Evolutionary conservation across 106 monocot species (phyloP), one percentile per base, ranked within the genome.

Genomic region (Agapanthus africanus): DNA sequence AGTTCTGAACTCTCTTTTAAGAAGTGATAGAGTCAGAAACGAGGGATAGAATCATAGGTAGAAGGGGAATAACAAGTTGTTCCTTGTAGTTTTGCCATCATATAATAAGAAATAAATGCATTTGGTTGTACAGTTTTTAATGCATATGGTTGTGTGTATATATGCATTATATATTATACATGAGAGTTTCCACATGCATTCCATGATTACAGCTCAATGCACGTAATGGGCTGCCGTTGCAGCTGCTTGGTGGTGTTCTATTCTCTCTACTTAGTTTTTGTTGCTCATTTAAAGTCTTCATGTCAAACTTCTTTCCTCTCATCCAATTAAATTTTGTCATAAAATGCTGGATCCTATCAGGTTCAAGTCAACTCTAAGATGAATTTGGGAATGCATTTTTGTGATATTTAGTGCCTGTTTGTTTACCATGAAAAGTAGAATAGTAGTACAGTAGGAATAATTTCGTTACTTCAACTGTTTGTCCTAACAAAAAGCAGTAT

Each of bases 171-270:
- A 57, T 57, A 57, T n/a, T 9, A 3, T 23, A 31, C n/a, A 57
- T 25, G 30, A 57, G 57, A 57, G 57, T 21, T 57, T 31, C 23
- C 57, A 57, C 57, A 57, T 57, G 57, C 57, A 57, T 57, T 57
- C 30, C 22, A 57, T 27, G 19, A 57, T 4, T 7, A 57, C 57
- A 57, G 57, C 57, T 57, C 23, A 57, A n/a, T 4, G 2, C 2
- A 25, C 14, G 57, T 26, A 57, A 57, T 57, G 57, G 57, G 57
- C 57, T 57, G 57, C 57, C 57, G 23, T 27, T 11, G 16, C 16
- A 21, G 11, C 10, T 57, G 57, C 14, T 31, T 23, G 9, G 8
- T 0, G 23, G 4, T 25, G 25, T n/a, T n/a, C n/a, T n/a, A n/a
- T n/a, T n/a, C n/a, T n/a, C n/a, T n/a, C n/a, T n/a, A n/a, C n/a